Percentiles rank a stretch among this genome's conserved stretches.
These are phyloP conservation scores for Sonneratia alba DNA, from an alignment of 345 rosid genomes.

Conservation along the genomic window DNA sequence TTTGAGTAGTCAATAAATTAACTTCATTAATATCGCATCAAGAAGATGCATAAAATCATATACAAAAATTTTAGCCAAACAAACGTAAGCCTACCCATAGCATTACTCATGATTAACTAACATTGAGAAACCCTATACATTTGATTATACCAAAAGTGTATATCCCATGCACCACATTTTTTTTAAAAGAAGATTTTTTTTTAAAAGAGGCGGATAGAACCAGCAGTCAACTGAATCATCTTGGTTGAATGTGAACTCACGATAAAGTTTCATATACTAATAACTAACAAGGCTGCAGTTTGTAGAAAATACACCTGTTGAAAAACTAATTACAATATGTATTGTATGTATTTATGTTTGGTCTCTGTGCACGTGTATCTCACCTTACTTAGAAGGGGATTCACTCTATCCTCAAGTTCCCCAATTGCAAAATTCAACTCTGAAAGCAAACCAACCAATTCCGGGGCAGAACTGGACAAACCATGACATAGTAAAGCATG, in stretches of 20 bases:
- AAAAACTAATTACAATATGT: neutral
- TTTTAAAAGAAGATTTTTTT: too few relatives aligned
- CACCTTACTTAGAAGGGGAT: slow-evolving; percentile 66
- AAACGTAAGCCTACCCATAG: too few relatives aligned
- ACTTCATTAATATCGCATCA: too few relatives aligned
- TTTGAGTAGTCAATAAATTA: too few relatives aligned
- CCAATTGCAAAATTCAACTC: slow-evolving; percentile 65
- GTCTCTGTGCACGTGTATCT: neutral
- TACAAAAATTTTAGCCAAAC: too few relatives aligned
- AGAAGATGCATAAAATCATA: too few relatives aligned
- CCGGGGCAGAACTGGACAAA: slow-evolving; percentile 79
- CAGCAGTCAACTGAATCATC: neutral
- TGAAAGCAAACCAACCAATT: slow-evolving; percentile 70
- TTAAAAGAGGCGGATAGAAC: neutral
- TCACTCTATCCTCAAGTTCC: slow-evolving; percentile 59
- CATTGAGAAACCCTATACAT: too few relatives aligned
- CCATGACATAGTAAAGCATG: neutral
- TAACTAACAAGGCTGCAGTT: slow-evolving; percentile 1
- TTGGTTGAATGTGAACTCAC: too few relatives aligned
- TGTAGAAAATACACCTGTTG: neutral
- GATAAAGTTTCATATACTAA: too few relatives aligned
- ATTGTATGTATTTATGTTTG: neutral
- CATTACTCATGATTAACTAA: too few relatives aligned
- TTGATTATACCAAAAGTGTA: too few relatives aligned
- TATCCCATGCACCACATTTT: too few relatives aligned